Percentiles rank a stretch among this genome's conserved stretches.
Evolutionary conservation across 495 filamentous ascomycete species (phyloP).

Genomic region (Hypomontagnella monticulosa): DNA sequence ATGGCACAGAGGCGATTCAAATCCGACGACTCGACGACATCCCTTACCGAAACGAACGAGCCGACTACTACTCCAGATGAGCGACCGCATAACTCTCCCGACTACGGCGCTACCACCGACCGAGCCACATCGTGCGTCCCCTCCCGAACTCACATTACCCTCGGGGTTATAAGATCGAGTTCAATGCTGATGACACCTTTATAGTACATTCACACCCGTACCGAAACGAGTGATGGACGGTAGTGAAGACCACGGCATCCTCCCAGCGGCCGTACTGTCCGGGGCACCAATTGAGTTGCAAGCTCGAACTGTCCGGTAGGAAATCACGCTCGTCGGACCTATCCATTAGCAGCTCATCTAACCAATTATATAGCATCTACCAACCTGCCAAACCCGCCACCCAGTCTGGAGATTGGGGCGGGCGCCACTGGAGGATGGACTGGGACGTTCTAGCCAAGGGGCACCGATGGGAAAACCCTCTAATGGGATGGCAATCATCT

Average conservation of each 20-base stretch:
- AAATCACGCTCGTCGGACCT: background rate
- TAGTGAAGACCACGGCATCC: constrained; percentile 78
- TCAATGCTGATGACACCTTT: constrained; percentile 12
- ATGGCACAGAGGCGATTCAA: constrained; percentile 58
- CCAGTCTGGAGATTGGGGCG: constrained; percentile 87
- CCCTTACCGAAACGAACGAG: constrained; percentile 34
- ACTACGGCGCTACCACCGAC: constrained; percentile 81
- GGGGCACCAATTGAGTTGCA: constrained; percentile 94
- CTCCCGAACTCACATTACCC: background rate
- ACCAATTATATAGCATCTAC: constrained; percentile 74
- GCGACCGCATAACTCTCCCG: constrained; percentile 70
- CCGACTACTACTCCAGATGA: constrained; percentile 42
- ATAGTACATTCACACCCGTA: constrained; percentile 86
- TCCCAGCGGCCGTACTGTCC: constrained; percentile 86
- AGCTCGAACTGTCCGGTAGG: constrained; percentile 89
- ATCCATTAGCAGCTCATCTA: constrained; percentile 19
- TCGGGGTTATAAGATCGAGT: background rate
- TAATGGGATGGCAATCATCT: constrained; percentile 99
- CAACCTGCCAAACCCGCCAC: constrained; percentile 89
- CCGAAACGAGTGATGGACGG: constrained; percentile 89
- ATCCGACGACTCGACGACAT: constrained; percentile 49
- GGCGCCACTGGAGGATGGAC: constrained; percentile 94
- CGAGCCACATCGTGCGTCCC: constrained; percentile 77
- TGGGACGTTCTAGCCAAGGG: constrained; percentile 90
- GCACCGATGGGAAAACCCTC: constrained; percentile 96